Evolutionary conservation across 495 filamentous ascomycete species (phyloP), one percentile per base, ranked within the genome.

Genomic region (Penicillium desertorum): DNA sequence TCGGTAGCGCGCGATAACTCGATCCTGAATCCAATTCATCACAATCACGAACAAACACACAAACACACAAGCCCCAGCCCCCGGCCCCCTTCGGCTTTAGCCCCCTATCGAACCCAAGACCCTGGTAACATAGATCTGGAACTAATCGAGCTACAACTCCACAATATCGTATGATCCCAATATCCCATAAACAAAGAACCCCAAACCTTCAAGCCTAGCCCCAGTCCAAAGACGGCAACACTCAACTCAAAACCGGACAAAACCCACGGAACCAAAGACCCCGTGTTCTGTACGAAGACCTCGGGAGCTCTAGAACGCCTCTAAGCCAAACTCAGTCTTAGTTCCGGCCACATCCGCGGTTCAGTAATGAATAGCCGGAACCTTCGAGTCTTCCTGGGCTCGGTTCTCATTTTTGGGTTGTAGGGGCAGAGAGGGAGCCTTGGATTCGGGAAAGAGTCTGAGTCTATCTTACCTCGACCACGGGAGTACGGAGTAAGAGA

Each of bases 401-500:
- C 16, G 11, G 44, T 11, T 29, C 30, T 14, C 12, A 17, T 17
- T 51, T 44, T n/a, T 53, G 25, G 10, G 39, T 42, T 53, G 39
- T 53, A 39, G 51, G 36, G 36, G 14, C 1, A 6, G 34, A 36
- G 14, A 10, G 16, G 4, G 14, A 17, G 4, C 36, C 36, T 39
- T 39, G 36, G 36, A 39, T 39, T 17, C 36, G n/a, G 16, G 36
- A 17, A 17, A 17, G 34, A n/a, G 14, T n/a, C 14, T 36, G 3
- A 30, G 30, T 34, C 11, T 39, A 39, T 39, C 36, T 39, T 39
- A n/a, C 16, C 16, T 39, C 6, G 2, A 39, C 16, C 30, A 34
- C 11, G 36, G 36, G n/a, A n/a, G 3, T 43, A 43, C 41, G 39
- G 39, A 8, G 41, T 57, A 62, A 65, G 59, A 22, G 68, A 51